Base-by-base conservation (phyloP, 1,284 basidiomycete genomes). In the Athelia sp. region DNA sequence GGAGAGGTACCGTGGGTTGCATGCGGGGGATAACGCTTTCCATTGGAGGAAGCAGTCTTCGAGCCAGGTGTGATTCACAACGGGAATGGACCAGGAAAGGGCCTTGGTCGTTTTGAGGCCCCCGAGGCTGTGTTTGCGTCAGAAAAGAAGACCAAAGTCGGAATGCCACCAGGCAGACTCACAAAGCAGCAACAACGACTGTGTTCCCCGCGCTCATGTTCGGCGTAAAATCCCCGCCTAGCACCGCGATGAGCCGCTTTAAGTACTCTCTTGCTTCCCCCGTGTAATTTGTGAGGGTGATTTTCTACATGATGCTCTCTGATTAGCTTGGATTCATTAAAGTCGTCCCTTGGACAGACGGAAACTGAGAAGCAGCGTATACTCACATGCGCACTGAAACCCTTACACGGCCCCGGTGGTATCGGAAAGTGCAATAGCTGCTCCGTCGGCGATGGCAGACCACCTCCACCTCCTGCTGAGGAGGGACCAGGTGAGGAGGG, bases 1-100 rank as follows among this genome's bases (percentile, higher is more conserved):
- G 29, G 71, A 57, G 47, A 84, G 78, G 64, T 89, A 92, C 50
- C 81, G 82, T 45, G 81, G 78, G 15, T 73, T 64, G 0, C 74
- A 78, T 6, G 78, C 72, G 0, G 81, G 81, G 43, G 26, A 29
- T 4, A 87, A 69, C 19, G 75, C 72, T n/a, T 75, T 72, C 92
- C 92, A 94, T 45, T 82, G 75, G 17, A 81, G 66, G 58, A 93
- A 90, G 63, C 89, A 94, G 54, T 92, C 89, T 62, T 95, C 93
- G 4, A 96, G 74, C 89, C 92, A 96, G 0, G 79, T 74, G 58
- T 96, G 93, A 56, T 93, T 94, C 13, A 95, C 87, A 50, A 94
- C 72, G 0, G 90, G 87, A 51, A 95, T 88, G 1, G 78, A 79
- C 93, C 93, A 95, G 0, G 81, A 72, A 4, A 40, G 36, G 36